Evolutionary conservation across 106 monocot genomes (phyloP).

Genomic region (Vanilla planifolia): DNA sequence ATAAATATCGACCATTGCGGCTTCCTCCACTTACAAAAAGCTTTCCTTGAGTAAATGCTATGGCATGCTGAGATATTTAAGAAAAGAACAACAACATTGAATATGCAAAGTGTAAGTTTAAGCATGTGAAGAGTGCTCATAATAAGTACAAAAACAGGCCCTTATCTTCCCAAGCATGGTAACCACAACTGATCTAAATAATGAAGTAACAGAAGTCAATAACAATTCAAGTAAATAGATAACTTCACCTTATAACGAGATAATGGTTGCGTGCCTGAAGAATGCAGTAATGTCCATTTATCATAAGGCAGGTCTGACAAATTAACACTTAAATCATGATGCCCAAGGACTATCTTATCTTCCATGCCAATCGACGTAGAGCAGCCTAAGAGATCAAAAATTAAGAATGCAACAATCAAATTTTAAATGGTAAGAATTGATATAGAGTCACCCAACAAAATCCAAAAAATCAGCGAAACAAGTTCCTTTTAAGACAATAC

Average conservation of each 20-base stretch:
- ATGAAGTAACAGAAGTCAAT: neutral
- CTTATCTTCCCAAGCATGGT: neutral
- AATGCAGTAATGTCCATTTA: neutral
- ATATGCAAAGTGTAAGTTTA: conserved; percentile 3
- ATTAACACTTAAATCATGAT: neutral
- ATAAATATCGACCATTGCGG: conserved; percentile 81
- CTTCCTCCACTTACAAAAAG: conserved; percentile 82
- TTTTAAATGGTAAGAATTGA: too few species aligned
- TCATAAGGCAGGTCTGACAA: conserved; percentile 4
- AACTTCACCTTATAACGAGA: conserved; percentile 6
- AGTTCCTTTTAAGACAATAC: too few species aligned
- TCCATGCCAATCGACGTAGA: neutral
- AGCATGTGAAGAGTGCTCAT: neutral
- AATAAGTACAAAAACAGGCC: neutral
- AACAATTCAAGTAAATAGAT: neutral
- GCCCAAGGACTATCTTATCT: conserved; percentile 3
- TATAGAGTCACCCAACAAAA: too few species aligned
- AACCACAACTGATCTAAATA: neutral
- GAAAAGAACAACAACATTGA: neutral
- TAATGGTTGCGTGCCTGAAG: conserved; percentile 3
- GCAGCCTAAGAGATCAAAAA: too few species aligned
- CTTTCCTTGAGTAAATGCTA: conserved; percentile 54
- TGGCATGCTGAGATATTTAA: conserved; percentile 60
- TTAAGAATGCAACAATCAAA: too few species aligned
- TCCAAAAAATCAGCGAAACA: too few species aligned